Evolutionary conservation across 768 basidiomycete species (phyloP).

Genomic region (Suillus occidentalis): DNA sequence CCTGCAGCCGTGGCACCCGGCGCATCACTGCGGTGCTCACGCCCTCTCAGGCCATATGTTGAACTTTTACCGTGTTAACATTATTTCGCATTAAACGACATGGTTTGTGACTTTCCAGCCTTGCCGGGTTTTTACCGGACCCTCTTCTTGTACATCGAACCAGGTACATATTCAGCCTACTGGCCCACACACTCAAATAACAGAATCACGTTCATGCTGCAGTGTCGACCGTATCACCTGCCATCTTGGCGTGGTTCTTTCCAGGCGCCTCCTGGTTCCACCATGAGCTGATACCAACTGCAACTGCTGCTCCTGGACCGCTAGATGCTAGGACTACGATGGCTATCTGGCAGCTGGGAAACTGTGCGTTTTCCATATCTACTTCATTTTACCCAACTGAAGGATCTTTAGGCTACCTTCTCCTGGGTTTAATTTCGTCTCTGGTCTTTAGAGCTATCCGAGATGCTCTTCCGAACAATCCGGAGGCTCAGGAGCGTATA

Average conservation of each 20-base stretch:
- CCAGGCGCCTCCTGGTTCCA: conserved; percentile 71
- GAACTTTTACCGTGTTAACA: neutral
- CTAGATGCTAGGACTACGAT: conserved; percentile 55
- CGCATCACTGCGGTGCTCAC: neutral
- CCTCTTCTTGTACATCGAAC: conserved; percentile 67
- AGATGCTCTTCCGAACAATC: conserved; percentile 56
- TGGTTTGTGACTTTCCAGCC: conserved; percentile 46
- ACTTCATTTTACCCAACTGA: neutral
- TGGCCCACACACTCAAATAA: conserved; percentile 14
- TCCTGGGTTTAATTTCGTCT: conserved; percentile 63
- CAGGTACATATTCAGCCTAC: conserved; percentile 38
- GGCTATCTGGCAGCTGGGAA: conserved; percentile 68
- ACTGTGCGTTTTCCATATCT: conserved; percentile 44
- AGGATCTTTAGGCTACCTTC: conserved; percentile 49
- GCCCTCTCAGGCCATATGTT: neutral
- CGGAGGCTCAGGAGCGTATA: conserved; percentile 65
- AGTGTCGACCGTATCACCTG: conserved; percentile 55
- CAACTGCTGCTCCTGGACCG: conserved; percentile 23
- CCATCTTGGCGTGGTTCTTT: conserved; percentile 51
- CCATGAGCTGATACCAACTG: conserved; percentile 58
- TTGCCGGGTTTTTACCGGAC: conserved; percentile 62
- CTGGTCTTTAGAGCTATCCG: conserved; percentile 67
- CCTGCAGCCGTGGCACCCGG: neutral
- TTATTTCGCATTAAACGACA: conserved; percentile 1
- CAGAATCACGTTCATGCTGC: conserved; percentile 13